phyloP scores from a whole-genome alignment of 2,329 filamentous ascomycete species.

The Neofusicoccum cordaticola region DNA sequence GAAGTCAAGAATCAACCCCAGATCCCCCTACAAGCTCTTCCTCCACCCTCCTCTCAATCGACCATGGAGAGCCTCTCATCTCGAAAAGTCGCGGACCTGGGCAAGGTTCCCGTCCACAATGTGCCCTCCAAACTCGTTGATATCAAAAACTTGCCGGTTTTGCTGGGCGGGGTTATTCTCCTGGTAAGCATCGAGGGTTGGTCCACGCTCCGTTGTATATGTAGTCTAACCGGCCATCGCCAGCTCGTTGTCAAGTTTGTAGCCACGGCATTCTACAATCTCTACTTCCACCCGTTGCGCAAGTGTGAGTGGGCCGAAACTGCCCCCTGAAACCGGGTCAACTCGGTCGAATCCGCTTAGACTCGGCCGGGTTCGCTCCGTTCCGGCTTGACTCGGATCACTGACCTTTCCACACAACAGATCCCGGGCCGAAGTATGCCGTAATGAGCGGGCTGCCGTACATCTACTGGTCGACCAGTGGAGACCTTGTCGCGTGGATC shows the following conservation, averaged over 20 bases:
- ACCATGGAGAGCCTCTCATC: neutral
- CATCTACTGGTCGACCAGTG: constrained; percentile 18
- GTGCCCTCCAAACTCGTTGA: neutral
- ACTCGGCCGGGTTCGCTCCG: no score
- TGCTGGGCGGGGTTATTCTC: neutral
- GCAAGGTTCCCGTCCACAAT: neutral
- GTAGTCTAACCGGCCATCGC: neutral
- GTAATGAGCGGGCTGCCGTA: constrained; percentile 32
- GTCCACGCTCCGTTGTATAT: no score
- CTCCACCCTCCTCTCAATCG: neutral
- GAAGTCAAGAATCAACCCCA: no score
- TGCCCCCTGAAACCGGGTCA: no score
- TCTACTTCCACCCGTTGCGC: constrained; percentile 45
- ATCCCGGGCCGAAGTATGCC: constrained; percentile 41
- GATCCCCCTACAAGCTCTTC: no score
- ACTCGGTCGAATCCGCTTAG: no score
- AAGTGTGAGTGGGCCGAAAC: constrained; percentile 23
- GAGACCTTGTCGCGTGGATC: constrained; percentile 27
- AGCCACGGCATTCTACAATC: constrained; percentile 31
- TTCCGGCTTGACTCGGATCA: no score
- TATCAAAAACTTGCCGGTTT: neutral
- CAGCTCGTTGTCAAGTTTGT: neutral
- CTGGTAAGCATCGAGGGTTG: neutral
- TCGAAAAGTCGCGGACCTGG: neutral
- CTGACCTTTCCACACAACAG: neutral